Percentiles rank a stretch among this genome's conserved stretches.
These are phyloP conservation scores for Lentinula sp. DNA, from an alignment of 768 basidiomycete species.

Conservation along the genomic window DNA sequence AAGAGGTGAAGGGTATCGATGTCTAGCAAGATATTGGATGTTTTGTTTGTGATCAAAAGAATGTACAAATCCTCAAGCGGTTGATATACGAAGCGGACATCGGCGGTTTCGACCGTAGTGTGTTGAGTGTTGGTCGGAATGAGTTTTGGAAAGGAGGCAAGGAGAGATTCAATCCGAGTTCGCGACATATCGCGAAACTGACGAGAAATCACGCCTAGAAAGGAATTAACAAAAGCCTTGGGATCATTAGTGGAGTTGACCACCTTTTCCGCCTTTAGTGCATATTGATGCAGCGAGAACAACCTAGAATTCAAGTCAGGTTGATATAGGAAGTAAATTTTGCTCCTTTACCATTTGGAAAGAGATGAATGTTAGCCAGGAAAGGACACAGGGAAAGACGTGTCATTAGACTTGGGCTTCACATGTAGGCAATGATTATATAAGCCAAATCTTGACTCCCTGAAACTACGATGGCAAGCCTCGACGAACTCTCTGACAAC, in stretches of 20 bases:
- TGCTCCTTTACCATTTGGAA: neutral
- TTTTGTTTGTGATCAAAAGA: constrained; percentile 95
- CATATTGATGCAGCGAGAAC: constrained; percentile 93
- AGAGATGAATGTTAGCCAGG: neutral
- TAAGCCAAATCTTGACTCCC: neutral
- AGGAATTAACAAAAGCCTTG: neutral
- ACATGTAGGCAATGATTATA: neutral
- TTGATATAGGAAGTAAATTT: neutral
- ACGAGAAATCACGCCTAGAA: constrained; percentile 79
- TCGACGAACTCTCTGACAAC: neutral
- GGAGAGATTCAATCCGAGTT: constrained; percentile 88
- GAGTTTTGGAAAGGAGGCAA: constrained; percentile 95
- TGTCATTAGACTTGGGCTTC: neutral
- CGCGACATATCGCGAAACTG: constrained; percentile 93
- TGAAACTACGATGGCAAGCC: neutral
- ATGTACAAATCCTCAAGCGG: constrained; percentile 97
- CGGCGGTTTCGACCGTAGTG: constrained; percentile 91
- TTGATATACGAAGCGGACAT: constrained; percentile 96
- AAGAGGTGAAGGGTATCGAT: constrained; percentile 95
- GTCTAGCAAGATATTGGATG: constrained; percentile 98
- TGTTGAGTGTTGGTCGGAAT: constrained; percentile 94
- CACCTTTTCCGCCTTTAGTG: constrained; percentile 90
- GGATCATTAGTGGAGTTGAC: constrained; percentile 14
- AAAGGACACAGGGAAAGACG: neutral
- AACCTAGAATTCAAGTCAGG: constrained; percentile 43